Evolutionary conservation across 2,329 filamentous ascomycete species (phyloP), one percentile per base, ranked within the genome.

Genomic region (Cylindrodendrum hubeiense): DNA sequence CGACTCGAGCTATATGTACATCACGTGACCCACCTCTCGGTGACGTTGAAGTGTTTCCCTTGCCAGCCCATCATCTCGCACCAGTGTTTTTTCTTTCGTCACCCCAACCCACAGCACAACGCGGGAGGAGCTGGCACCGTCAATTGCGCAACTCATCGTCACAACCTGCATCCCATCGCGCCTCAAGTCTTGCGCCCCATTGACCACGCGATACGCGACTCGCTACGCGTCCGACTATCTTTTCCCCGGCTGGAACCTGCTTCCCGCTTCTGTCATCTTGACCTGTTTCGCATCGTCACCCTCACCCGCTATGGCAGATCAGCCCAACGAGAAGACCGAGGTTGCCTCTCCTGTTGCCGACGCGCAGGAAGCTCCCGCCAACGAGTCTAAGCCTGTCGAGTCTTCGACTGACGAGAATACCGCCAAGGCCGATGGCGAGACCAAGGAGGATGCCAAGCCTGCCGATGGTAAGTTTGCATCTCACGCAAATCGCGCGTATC

Each of bases 231-330:
- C 67, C 60, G 60, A 66, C 65, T 56, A 67, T 73, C 70, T 71
- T 71, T 60, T 66, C 67, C 63, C 50, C 60, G 58, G 49, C 62
- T 65, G 50, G 51, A 58, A 61, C 65, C 53, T 55, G 67, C 61
- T 63, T 67, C 60, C 63, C 56, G 69, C 62, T 62, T 43, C 59
- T 62, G 67, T 68, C 62, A 65, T 53, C 51, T 54, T 65, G 53
- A 64, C 26, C 54, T 58, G 54, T 52, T 62, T 74, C 71, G 69
- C 68, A 73, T 71, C 61, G 57, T 63, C 63, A 65, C 60, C 61
- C 58, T 58, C 50, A 51, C 65, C 60, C 71, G 74, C 73, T 72
- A 83, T 83, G 81, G 78, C 80, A 59, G 80, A 83, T 62, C 77
- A 77, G 69, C 56, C 75, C 52, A 70, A 71, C 65, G 78, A 81